Evolutionary conservation across 768 basidiomycete species (phyloP).

Genomic region (Hemileccinum rubropunctum): DNA sequence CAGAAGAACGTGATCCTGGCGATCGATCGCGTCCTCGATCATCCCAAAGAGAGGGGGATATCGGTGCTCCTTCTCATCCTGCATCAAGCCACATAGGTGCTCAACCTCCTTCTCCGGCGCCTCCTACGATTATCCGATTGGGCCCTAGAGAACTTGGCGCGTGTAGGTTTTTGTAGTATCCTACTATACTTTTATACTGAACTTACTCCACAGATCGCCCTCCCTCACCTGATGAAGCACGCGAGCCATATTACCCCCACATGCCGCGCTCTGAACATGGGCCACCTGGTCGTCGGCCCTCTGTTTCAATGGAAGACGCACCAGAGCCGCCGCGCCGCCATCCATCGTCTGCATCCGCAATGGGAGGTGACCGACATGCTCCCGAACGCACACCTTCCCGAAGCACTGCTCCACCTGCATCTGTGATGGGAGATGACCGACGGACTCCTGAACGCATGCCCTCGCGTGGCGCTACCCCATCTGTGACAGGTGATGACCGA

Average conservation of each 20-base stretch:
- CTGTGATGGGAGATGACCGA: conserved; percentile 3
- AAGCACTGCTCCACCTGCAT: conserved; percentile 6
- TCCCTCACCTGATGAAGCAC: conserved; percentile 11
- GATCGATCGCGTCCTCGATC: conserved; percentile 11
- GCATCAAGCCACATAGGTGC: too few species aligned
- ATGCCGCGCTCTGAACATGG: conserved; percentile 7
- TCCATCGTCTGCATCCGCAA: conserved; percentile 10
- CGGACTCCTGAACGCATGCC: conserved; percentile 11
- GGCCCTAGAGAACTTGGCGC: conserved; percentile 13
- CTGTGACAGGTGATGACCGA: not conserved
- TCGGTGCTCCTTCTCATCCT: not conserved
- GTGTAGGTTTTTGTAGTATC: conserved; percentile 15
- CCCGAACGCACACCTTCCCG: conserved; percentile 19
- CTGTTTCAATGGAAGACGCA: not conserved
- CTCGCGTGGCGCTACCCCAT: conserved; percentile 6
- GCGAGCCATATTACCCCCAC: conserved; percentile 13
- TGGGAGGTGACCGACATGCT: conserved; percentile 1
- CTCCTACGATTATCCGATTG: conserved; percentile 31
- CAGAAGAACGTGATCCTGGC: conserved; percentile 14
- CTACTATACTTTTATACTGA: conserved; percentile 2
- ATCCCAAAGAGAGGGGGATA: conserved; percentile 14
- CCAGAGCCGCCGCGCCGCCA: conserved; percentile 4
- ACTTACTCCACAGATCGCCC: conserved; percentile 13
- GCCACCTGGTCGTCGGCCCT: not conserved
- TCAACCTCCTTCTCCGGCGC: conserved; percentile 19